Base-by-base conservation (phyloP, 441 rosid genomes). In the Adansonia madagascariensis region DNA sequence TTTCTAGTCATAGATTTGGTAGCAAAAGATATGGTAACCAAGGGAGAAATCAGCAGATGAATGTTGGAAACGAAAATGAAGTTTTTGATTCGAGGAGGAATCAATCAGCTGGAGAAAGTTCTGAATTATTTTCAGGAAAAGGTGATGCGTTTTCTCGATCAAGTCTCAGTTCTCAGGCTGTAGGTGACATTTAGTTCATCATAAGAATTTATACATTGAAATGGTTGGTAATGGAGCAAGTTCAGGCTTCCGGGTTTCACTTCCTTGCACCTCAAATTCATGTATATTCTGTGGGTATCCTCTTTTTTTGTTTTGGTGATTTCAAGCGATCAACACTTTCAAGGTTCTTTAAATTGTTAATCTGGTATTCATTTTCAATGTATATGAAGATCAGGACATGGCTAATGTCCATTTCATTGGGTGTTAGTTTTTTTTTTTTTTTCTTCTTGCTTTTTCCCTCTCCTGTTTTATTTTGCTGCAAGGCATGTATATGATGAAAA, bases 1-100 rank as follows among this genome's bases (percentile, higher is more conserved):
- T 57, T 20, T 81, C 56, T 52, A 82, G 91, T 71, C 81, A 84
- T 11, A 91, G 89, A 77, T 84, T 83, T 55, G 77, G 79, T 50
- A 83, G 88, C 72, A 68, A 74, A 75, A 86, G 90, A 77, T 78
- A 79, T 22, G 71, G 35, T 44, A 67, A 47, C 63, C 80, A 67
- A 65, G 84, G 76, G 75, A 78, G 83, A 80, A 66, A 71, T 35
- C 80, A 56, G 71, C 67, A 79, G 5, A 73, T 15, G 61, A 20
- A 76, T 59, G 47, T 6, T 57, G 57, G 22, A n/a, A 78, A 73
- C 31, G 81, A 62, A 15, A 82, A 81, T 70, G 76, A 63, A 74
- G 60, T 44, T 39, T 44, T 78, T 22, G 44, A 5, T 68, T 55
- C 41, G 68, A 82, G 80, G 79, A 65, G 81, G 78, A 85, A 83